Base-by-base conservation (phyloP, 139 green algal species). In the Picochlorum sp. region DNA sequence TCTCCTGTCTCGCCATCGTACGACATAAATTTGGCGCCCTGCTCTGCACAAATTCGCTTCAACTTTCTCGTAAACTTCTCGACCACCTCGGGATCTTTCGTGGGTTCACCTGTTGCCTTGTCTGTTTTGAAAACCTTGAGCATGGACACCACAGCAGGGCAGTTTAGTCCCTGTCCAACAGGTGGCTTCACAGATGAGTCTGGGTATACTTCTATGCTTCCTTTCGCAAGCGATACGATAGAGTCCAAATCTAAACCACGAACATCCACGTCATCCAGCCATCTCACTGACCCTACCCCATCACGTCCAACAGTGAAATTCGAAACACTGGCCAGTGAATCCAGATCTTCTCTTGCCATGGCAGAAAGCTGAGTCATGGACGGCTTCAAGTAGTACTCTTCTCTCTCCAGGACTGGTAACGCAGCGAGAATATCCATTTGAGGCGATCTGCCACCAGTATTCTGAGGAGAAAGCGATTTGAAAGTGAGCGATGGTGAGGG, bases 161-260 rank as follows among this genome's bases (percentile, higher is more conserved):
- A 78, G 71, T 97, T 97, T 15, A 97, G 79, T 10, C 85, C 90
- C 15, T 82, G 41, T 5, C 90, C 90, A 24, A 86, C 65, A 8
- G 78, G 69, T 10, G 90, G 90, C 77, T 96, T 96, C 7, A 57
- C 46, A 15, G 23, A 38, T 8, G 51, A 59, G 11, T 28, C 18
- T 2, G 77, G 30, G 67, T 96, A 96, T 38, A 95, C 75, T 58
- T 79, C 72, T 15, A 84, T 63, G 34, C 37, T 68, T 56, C 67
- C 70, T 34, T 64, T 58, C 14, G 51, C 41, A 23, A 97, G 85
- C 15, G 57, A 56, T 9, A 96, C 77, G 28, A 91, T 82, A 8
- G 59, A 56, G 9, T 90, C 75, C 50, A 97, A 59, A 45, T 87
- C 67, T 45, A 93, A 49, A 6, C 77, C 73, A 5, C 78, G 57